Evolutionary conservation across 495 filamentous ascomycete genomes (phyloP).

Genomic region (Talaromyces proteolyticus): DNA sequence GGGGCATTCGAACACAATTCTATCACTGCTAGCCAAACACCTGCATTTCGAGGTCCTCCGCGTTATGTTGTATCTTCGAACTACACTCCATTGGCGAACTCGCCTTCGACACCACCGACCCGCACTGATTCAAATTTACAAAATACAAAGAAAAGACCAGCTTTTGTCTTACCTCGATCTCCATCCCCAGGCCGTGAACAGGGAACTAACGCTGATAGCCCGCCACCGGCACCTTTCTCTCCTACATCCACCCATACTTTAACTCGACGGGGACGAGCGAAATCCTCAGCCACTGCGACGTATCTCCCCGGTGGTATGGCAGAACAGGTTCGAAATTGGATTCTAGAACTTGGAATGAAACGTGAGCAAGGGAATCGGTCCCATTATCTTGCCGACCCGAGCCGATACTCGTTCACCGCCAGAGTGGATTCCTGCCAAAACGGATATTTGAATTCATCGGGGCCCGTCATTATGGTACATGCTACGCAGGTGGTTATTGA

Average conservation of each 20-base stretch:
- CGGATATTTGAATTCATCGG: slow-evolving; percentile 1
- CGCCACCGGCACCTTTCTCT: slow-evolving; percentile 34
- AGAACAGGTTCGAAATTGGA: slow-evolving; percentile 35
- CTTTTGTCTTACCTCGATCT: slow-evolving; percentile 34
- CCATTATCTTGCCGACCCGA: background rate
- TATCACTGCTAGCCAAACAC: background rate
- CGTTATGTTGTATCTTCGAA: slow-evolving; percentile 17
- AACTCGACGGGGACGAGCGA: slow-evolving; percentile 23
- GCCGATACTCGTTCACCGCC: background rate
- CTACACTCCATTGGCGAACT: slow-evolving; percentile 2
- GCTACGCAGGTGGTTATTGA: background rate
- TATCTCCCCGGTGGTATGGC: slow-evolving; percentile 39
- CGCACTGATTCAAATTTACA: slow-evolving; percentile 2
- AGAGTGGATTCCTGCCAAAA: background rate
- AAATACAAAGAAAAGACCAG: slow-evolving; percentile 21
- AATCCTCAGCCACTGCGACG: slow-evolving; percentile 8
- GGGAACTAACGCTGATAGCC: slow-evolving; percentile 11
- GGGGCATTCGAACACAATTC: background rate
- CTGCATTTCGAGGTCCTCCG: slow-evolving; percentile 1
- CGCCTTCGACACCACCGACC: background rate
- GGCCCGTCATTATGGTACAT: background rate
- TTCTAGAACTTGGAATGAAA: slow-evolving; percentile 34
- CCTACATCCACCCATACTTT: slow-evolving; percentile 27
- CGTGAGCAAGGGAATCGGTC: slow-evolving; percentile 10
- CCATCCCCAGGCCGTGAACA: slow-evolving; percentile 22